Evolutionary conservation across 2,329 filamentous ascomycete genomes (phyloP), one percentile per base, ranked within the genome.

Genomic region (Pseudopithomyces chartarum): DNA sequence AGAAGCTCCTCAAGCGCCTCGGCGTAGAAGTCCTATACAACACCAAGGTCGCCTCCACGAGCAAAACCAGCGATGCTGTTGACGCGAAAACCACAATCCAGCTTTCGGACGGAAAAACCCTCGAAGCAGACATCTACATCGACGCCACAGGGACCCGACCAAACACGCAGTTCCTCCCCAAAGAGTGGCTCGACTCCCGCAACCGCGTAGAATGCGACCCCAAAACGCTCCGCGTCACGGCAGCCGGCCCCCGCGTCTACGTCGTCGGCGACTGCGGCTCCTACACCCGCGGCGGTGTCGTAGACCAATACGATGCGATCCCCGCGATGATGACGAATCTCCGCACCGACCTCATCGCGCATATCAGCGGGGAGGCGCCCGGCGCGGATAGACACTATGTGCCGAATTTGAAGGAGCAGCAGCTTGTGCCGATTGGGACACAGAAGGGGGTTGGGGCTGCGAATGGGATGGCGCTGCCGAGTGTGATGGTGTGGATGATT

Each of bases 101-200:
- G 54, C 68, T 76, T 11, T 71, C 68, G 52, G 80, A 82, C 61
- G 84, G 84, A 42, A 76, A 80, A 52, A 78, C 74, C 3, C 63
- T 83, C 56, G 75, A 76, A 0, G 79, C 80, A 6, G 84, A 86
- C 61, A 67, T 85, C 49, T 85, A 83, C 67, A 81, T 87, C 57
- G 79, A 81, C 17, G 82, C 81, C 8, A 81, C 79, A 1, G 84
- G 84, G 17, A 78, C 77, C 10, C 71, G 74, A 15, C 83, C 84
- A 0, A 85, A 84, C 68, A 84, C 79, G 26, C 73, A 71, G 33
- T 87, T 82, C 67, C 73, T 87, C 1, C 83, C 84, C 1, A 67
- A 73, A 13, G 71, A 77, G 2, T 80, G 83, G 67, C 76, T 86
- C 13, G 75, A 80, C 57, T 71, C 71, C n/a, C 73, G 73, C 48